A percentile compares a stretch with the other conserved stretches of the same genome.
Conservation (phyloP, 2,329 filamentous ascomycete species). For the Sordariomycetes sp. region DNA sequence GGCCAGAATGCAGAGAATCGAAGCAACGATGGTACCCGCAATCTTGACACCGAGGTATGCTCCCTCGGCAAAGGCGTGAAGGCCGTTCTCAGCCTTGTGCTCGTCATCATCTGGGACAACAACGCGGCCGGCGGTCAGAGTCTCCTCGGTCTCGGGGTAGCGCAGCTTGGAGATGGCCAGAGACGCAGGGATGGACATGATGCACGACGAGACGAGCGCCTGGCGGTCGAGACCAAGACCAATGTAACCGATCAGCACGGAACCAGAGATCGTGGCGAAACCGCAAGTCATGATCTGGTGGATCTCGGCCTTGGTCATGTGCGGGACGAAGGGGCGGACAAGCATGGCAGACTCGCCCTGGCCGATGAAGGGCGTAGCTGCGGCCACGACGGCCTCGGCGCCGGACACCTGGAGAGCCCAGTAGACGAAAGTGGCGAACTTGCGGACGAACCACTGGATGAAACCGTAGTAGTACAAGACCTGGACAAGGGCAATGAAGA, state of each 20-base stretch:
- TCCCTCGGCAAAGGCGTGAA: slow-evolving; percentile 80
- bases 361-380: slow-evolving; percentile 87
- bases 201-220: slow-evolving; percentile 80
- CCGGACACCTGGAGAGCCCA: slow-evolving; percentile 82
- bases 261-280: slow-evolving; percentile 87
- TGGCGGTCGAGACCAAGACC: slow-evolving; percentile 73
- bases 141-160: slow-evolving; percentile 81
- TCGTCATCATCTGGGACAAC: slow-evolving; percentile 74
- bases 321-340: slow-evolving; percentile 76
- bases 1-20: slow-evolving; percentile 76
- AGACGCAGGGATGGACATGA: slow-evolving; percentile 92
- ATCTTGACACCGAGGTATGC: slow-evolving; percentile 83
- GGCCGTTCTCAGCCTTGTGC: slow-evolving; percentile 64
- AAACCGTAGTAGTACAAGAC: slow-evolving; percentile 73
- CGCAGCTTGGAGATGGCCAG: slow-evolving; percentile 83
- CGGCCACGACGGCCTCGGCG: slow-evolving; percentile 86
- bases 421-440: slow-evolving; percentile 87
- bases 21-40: slow-evolving; percentile 71
- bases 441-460: slow-evolving; percentile 82
- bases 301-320: slow-evolving; percentile 79
- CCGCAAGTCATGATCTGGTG: slow-evolving; percentile 91
- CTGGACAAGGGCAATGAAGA: slow-evolving; percentile 90
- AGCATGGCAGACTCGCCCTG: slow-evolving; percentile 93
- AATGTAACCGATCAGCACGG: slow-evolving; percentile 80
- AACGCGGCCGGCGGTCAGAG: slow-evolving; percentile 71